A percentile compares a stretch with the other conserved stretches of the same genome.
Evolutionary conservation across 371 early-diverging fungal genomes (phyloP).

Genomic region (Mycotypha africana): DNA sequence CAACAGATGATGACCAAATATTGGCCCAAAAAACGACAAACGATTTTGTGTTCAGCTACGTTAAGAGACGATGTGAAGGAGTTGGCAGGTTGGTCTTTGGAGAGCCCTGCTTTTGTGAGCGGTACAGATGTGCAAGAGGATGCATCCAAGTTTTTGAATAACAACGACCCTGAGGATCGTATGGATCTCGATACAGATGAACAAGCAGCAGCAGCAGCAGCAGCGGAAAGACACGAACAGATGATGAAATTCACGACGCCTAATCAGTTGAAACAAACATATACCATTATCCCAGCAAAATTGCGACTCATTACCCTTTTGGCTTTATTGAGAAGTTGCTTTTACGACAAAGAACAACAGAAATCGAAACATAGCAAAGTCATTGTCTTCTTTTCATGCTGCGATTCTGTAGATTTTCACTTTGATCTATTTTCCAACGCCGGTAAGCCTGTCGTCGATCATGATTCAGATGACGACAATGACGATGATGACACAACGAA

Average conservation of each 20-base stretch:
- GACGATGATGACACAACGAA: constrained; percentile 31
- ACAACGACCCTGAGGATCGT: constrained; percentile 6
- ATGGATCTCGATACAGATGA: constrained; percentile 23
- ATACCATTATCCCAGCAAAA: constrained; percentile 83
- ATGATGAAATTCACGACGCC: constrained; percentile 60
- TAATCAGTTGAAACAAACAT: constrained; percentile 80
- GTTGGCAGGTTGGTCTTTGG: constrained; percentile 74
- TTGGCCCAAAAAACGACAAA: constrained; percentile 73
- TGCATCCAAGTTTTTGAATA: constrained; percentile 12
- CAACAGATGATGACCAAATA: constrained; percentile 20
- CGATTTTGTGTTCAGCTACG: constrained; percentile 93
- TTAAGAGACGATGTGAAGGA: constrained; percentile 76
- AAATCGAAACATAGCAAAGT: constrained; percentile 49
- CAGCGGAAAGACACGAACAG: too few relatives aligned
- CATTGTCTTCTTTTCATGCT: constrained; percentile 87
- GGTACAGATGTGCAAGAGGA: constrained; percentile 37
- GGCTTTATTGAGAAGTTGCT: constrained; percentile 59
- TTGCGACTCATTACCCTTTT: constrained; percentile 83
- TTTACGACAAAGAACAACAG: constrained; percentile 39
- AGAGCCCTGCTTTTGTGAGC: constrained; percentile 65
- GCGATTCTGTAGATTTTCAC: constrained; percentile 93
- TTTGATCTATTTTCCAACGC: constrained; percentile 66
- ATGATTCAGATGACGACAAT: constrained; percentile 39
- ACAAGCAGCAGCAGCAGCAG: too few relatives aligned
- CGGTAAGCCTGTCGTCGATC: constrained; percentile 34